Base-by-base conservation (phyloP, 805 yeast genomes). In the Torulaspora delbrueckii region DNA sequence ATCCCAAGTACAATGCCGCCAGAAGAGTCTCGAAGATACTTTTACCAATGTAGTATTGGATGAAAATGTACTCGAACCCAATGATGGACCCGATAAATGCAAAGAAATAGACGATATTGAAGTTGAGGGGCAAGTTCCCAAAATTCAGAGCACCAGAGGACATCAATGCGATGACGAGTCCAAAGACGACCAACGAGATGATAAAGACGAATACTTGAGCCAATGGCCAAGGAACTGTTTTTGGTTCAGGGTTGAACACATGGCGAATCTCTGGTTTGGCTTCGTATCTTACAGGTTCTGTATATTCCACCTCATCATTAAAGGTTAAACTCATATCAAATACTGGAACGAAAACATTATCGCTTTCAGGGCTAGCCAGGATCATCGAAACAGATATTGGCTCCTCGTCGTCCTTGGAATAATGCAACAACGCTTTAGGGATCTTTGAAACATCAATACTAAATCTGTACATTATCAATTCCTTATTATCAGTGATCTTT, bases 181-280 rank as follows among this genome's bases (percentile, higher is more conserved):
- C 71, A 1, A 72, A 48, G 16, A 76, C 62, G 42, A 78, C 65
- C 0, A 60, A 70, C 10, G 69, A 51, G 10, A 79, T 74, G 5
- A 66, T 67, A 3, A 67, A 69, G 14, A 74, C 70, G 55, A 84
- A 82, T 0, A 73, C 53, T 8, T 73, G 51, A 2, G 90, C 82
- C 19, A 84, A 52, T 2, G 71, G 49, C 7, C 78, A 65, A 45
- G 76, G 68, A 9, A 78, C 80, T 28, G 81, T 77, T 27, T 64
- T 64, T 16, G 81, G 78, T n/a, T 75, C 76, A 3, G 66, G 61
- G 45, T 71, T 73, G 69, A 87, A 88, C 30, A 66, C 60, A 63
- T 86, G 88, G 52, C 63, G 64, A 52, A 87, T 83, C 65, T 83
- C 89, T 2, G 81, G 77, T 59, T 73, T 63, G 10, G 74, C 62